A percentile compares a stretch with the other conserved stretches of the same genome.
These are phyloP conservation scores for Lecanicillium sp. DNA, from an alignment of 2,329 filamentous ascomycete species.

Conservation along the genomic window DNA sequence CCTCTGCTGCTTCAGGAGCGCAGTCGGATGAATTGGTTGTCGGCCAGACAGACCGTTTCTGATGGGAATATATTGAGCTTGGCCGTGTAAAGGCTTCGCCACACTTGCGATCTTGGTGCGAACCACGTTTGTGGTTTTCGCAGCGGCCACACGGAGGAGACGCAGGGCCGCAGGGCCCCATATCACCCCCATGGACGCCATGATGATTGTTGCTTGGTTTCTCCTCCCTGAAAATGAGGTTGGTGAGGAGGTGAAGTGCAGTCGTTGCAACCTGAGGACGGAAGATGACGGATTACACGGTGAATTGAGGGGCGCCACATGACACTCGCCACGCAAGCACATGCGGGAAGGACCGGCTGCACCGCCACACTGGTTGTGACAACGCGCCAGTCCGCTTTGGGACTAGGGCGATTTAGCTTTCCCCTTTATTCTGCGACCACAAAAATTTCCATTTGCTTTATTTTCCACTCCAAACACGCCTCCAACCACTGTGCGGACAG, in stretches of 20 bases:
- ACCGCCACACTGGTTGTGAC: constrained; percentile 26
- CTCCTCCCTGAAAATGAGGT: constrained; percentile 12
- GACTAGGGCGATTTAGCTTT: constrained; percentile 16
- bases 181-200: constrained; percentile 49
- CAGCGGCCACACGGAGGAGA: constrained; percentile 43
- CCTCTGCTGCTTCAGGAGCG: constrained; percentile 41
- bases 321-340: constrained; percentile 18
- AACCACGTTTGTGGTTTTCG: constrained; percentile 41
- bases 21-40: constrained; percentile 46
- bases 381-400: constrained; percentile 7
- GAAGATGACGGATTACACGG: constrained; percentile 10
- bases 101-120: constrained; percentile 39
- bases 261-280: constrained; percentile 9
- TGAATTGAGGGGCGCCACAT: too few species aligned
- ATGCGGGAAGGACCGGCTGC: constrained; percentile 19
- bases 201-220: constrained; percentile 25
- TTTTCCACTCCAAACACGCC: constrained; percentile 10
- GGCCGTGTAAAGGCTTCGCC: constrained; percentile 34
- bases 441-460: constrained; percentile 9
- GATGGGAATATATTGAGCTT: constrained; percentile 37
- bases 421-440: constrained; percentile 3
- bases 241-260: constrained; percentile 13
- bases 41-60: constrained; percentile 30
- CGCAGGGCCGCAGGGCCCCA: constrained; percentile 49
- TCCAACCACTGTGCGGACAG: constrained; percentile 6